Conservation (phyloP, 2,329 filamentous ascomycete genomes). For the Pyrenophora teres region DNA sequence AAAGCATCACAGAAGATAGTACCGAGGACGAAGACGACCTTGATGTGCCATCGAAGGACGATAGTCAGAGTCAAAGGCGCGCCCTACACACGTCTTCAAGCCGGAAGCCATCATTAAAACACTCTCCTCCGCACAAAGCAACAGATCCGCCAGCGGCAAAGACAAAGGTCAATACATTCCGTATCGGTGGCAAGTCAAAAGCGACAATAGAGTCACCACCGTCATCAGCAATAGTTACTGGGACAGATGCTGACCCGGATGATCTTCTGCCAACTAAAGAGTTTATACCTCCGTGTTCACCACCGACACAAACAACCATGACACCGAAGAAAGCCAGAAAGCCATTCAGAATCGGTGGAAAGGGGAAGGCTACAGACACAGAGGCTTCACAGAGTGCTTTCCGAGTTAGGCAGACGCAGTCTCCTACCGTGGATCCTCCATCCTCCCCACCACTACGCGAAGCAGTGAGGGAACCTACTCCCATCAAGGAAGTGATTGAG, state of each 20-base stretch:
- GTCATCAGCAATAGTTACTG: neutral
- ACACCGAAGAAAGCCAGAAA: constrained; percentile 23
- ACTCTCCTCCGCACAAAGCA: constrained; percentile 1
- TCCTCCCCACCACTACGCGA: constrained; percentile 12
- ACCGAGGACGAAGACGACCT: constrained; percentile 43
- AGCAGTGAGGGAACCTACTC: constrained; percentile 11
- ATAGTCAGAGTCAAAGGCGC: constrained; percentile 1
- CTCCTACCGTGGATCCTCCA: constrained; percentile 11
- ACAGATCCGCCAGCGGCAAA: constrained; percentile 11
- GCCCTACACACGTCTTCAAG: neutral
- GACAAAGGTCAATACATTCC: constrained; percentile 30
- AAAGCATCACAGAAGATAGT: neutral
- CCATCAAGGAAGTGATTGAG: constrained; percentile 26
- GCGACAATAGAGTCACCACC: constrained; percentile 5
- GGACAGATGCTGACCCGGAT: neutral
- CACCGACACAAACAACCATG: constrained; percentile 1
- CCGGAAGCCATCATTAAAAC: constrained; percentile 12
- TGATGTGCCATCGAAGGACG: constrained; percentile 37
- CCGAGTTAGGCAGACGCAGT: constrained; percentile 8
- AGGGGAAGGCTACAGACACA: constrained; percentile 18
- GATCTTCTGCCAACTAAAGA: neutral
- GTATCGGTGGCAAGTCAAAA: constrained; percentile 36
- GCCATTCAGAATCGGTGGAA: constrained; percentile 43
- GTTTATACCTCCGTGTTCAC: constrained; percentile 3
- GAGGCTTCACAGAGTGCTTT: constrained; percentile 6